Conservation (phyloP, 169 alveolate genomes). For the Plasmodium coatneyi region DNA sequence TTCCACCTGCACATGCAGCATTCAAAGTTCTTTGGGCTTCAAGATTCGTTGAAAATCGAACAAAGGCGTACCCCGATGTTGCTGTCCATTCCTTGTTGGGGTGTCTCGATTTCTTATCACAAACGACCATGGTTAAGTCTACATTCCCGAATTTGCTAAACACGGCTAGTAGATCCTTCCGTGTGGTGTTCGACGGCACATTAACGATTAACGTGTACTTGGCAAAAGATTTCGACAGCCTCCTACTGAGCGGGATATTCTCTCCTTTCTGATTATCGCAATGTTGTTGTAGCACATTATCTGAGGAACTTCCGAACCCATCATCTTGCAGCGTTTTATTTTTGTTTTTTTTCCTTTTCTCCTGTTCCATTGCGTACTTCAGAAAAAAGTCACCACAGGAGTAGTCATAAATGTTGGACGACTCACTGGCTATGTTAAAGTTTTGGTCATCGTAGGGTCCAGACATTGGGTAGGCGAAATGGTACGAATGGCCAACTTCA, state of each 20-base stretch:
- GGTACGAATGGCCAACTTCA: background rate
- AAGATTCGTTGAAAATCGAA: slow-evolving; percentile 75
- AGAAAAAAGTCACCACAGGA: background rate
- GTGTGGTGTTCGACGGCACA: slow-evolving; percentile 80
- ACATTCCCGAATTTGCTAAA: slow-evolving; percentile 81
- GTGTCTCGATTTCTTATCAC: slow-evolving; percentile 80
- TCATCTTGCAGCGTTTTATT: background rate
- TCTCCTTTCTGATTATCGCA: background rate
- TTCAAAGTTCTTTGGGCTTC: slow-evolving; percentile 78
- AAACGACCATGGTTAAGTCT: slow-evolving; percentile 81
- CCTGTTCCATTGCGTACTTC: background rate
- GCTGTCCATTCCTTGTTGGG: slow-evolving; percentile 85
- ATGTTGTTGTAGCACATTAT: background rate
- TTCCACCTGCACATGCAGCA: slow-evolving; percentile 73
- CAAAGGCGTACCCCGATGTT: slow-evolving; percentile 82
- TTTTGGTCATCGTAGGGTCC: background rate
- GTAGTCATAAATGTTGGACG: background rate
- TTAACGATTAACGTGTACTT: slow-evolving; percentile 78
- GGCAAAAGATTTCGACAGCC: slow-evolving; percentile 26
- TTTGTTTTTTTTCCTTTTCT: background rate
- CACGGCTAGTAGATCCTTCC: slow-evolving; percentile 74
- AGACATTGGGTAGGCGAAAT: background rate
- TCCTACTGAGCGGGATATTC: background rate
- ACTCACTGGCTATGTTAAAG: background rate
- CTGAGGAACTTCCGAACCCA: background rate